A percentile compares a stretch with the other conserved stretches of the same genome.
These are phyloP conservation scores for Rhodotorula graminis DNA, from an alignment of 768 basidiomycete species.

Conservation along the genomic window DNA sequence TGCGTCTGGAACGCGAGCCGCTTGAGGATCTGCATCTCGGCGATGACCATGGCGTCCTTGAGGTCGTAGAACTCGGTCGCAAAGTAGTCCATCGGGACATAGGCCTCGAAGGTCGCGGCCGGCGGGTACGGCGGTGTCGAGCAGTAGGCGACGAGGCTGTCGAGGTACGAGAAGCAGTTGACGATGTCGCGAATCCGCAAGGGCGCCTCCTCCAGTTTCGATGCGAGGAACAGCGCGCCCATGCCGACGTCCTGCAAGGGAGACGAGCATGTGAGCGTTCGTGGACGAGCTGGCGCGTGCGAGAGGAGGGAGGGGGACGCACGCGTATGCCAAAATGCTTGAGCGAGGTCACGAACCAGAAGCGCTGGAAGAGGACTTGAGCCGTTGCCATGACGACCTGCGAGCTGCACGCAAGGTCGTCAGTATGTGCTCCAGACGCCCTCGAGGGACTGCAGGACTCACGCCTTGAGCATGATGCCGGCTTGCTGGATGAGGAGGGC, in stretches of 20 bases:
- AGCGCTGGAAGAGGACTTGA: conserved; percentile 90
- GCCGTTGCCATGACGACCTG: conserved; percentile 96
- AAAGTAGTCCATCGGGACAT: conserved; percentile 82
- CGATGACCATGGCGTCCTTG: conserved; percentile 87
- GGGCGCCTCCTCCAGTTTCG: conserved; percentile 88
- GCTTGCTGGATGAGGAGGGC: conserved; percentile 94
- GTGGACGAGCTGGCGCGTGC: no score
- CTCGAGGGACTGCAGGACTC: neutral
- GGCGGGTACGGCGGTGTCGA: conserved; percentile 19
- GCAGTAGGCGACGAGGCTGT: conserved; percentile 44
- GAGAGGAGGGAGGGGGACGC: conserved; percentile 45
- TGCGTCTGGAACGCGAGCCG: conserved; percentile 91
- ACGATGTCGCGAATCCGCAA: conserved; percentile 88
- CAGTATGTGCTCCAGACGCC: neutral
- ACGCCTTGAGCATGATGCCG: conserved; percentile 86
- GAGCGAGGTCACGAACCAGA: conserved; percentile 93
- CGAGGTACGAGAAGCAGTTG: conserved; percentile 84
- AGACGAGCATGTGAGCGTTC: neutral
- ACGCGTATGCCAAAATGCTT: conserved; percentile 91
- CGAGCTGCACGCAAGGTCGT: conserved; percentile 51
- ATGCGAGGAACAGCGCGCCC: conserved; percentile 81
- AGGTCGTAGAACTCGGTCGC: conserved; percentile 83
- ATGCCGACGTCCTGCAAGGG: conserved; percentile 69
- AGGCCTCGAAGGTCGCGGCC: conserved; percentile 47
- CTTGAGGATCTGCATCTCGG: conserved; percentile 97